Evolutionary conservation across 2,329 filamentous ascomycete genomes (phyloP).

Genomic region (Xylariaceae sp.): DNA sequence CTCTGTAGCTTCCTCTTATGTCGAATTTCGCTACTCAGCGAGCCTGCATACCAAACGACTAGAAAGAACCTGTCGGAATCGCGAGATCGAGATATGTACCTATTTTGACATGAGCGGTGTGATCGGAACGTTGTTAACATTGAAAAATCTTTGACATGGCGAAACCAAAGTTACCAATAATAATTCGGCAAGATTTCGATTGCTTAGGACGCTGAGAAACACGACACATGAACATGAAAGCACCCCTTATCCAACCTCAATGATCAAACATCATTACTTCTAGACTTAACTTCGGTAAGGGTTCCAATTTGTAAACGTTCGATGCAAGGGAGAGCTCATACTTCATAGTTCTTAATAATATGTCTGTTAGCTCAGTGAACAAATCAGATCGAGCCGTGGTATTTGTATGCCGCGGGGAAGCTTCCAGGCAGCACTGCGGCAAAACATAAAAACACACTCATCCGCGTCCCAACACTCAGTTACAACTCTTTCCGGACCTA

Average conservation of each 20-base stretch:
- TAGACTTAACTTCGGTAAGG: not conserved
- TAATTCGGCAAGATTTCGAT: not conserved
- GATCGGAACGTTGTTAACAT: not conserved
- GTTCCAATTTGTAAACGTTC: not conserved
- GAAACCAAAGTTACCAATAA: not conserved
- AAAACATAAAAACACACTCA: conserved; percentile 4
- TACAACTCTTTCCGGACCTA: not conserved
- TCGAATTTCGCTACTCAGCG: not conserved
- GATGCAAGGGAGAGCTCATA: not conserved
- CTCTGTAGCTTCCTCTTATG: not conserved
- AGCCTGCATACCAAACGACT: not conserved
- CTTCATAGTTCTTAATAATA: not conserved
- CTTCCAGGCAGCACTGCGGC: conserved; percentile 4
- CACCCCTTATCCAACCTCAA: not conserved
- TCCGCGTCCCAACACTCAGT: conserved; percentile 1
- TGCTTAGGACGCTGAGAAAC: not conserved
- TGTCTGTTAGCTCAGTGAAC: not conserved
- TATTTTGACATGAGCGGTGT: not conserved
- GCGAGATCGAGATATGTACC: not conserved
- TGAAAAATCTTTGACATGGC: not conserved
- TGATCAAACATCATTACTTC: not conserved
- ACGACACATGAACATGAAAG: not conserved
- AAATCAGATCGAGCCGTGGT: conserved; percentile 1
- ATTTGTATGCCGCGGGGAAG: no score
- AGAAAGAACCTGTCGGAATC: not conserved